Evolutionary conservation across 164 flowering plant genomes (phyloP).

Genomic region (Sextonia rubra): DNA sequence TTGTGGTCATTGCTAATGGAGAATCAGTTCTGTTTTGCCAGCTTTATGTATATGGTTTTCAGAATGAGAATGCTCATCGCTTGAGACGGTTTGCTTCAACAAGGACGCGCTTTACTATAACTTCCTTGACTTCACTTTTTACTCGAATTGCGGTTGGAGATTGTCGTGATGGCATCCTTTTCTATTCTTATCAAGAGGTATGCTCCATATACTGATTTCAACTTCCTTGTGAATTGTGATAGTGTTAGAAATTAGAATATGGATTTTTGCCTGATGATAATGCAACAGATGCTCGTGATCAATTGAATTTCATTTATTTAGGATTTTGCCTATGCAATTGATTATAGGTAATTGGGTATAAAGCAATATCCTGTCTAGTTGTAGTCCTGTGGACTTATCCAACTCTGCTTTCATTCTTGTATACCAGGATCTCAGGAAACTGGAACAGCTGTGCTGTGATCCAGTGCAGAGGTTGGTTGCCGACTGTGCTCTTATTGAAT

Average conservation of each 20-base stretch:
- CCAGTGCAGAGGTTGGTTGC: constrained; percentile 89
- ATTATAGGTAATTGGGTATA: not conserved
- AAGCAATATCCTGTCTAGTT: not conserved
- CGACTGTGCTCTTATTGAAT: constrained; percentile 79
- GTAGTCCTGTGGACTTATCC: not conserved
- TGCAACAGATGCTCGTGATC: not conserved
- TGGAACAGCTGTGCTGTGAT: constrained; percentile 79
- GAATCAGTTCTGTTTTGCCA: constrained; percentile 24
- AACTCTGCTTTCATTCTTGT: not conserved
- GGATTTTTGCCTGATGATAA: not conserved
- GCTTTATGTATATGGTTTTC: constrained; percentile 85
- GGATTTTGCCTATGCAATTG: not conserved
- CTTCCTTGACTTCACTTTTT: constrained; percentile 60
- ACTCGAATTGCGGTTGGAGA: constrained; percentile 96
- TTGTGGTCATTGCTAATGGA: constrained; percentile 3
- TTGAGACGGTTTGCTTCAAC: constrained; percentile 59
- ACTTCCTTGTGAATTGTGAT: not conserved
- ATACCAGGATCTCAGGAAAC: constrained; percentile 56
- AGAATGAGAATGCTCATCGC: constrained; percentile 62
- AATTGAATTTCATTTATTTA: not conserved
- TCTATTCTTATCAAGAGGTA: constrained; percentile 85
- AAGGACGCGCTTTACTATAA: constrained; percentile 77
- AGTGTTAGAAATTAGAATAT: not conserved
- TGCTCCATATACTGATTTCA: not conserved
- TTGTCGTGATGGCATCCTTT: constrained; percentile 96